phyloP scores from a whole-genome alignment of 2,329 filamentous ascomycete genomes.

The Sarocladiaceae sp. region DNA sequence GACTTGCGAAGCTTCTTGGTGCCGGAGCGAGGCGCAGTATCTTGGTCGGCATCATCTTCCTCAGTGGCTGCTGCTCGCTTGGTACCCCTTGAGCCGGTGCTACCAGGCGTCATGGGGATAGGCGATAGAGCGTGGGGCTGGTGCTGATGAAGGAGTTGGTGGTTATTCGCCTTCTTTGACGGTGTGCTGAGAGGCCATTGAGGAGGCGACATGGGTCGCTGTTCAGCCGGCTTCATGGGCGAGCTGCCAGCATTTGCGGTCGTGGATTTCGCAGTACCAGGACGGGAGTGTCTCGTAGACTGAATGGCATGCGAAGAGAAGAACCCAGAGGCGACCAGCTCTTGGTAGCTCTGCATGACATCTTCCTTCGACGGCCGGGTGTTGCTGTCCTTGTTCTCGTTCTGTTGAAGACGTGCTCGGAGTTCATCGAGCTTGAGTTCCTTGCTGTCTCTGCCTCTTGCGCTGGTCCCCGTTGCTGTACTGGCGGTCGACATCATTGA shows the following conservation, averaged over 20 bases:
- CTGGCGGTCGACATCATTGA: conserved; percentile 5
- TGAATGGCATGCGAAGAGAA: conserved; percentile 55
- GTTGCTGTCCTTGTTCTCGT: conserved; percentile 11
- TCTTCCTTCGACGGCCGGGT: conserved; percentile 40
- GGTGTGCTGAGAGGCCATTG: conserved; percentile 25
- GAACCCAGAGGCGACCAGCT: conserved; percentile 54
- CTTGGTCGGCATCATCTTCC: conserved; percentile 13
- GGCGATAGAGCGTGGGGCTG: conserved; percentile 14
- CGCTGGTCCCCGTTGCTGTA: neutral
- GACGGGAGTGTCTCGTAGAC: conserved; percentile 45
- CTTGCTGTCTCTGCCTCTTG: conserved; percentile 10
- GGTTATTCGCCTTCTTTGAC: conserved; percentile 8
- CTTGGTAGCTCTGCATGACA: conserved; percentile 51
- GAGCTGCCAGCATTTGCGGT: too few species aligned
- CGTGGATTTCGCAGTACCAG: conserved; percentile 14
- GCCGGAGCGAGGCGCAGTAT: conserved; percentile 19
- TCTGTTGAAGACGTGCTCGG: conserved; percentile 10
- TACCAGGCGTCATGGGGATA: conserved; percentile 25
- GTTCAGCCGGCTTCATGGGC: conserved; percentile 14
- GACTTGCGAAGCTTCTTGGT: conserved; percentile 52
- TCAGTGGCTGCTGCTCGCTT: conserved; percentile 42
- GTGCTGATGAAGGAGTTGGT: conserved; percentile 3
- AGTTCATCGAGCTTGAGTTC: conserved; percentile 12
- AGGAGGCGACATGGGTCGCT: conserved; percentile 17
- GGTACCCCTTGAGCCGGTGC: conserved; percentile 38